Evolutionary conservation across 73 alveolate species (phyloP).

Genomic region (Blepharisma stoltei): DNA sequence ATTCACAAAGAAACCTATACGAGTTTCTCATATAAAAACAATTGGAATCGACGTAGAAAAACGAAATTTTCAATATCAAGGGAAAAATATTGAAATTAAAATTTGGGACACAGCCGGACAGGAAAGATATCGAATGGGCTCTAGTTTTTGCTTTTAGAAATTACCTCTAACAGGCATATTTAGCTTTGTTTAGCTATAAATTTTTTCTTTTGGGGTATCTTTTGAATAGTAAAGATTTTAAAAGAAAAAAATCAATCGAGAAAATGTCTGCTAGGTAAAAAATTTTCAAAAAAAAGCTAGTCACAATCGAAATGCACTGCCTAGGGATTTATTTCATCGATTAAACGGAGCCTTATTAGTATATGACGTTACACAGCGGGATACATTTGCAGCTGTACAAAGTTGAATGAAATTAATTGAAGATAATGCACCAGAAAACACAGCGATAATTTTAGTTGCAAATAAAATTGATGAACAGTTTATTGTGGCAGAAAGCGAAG

Average conservation of each 20-base stretch:
- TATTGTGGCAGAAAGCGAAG: conserved; percentile 57
- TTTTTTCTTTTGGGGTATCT: no score
- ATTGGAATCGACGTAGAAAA: conserved; percentile 22
- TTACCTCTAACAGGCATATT: no score
- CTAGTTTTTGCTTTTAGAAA: no score
- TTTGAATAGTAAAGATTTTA: no score
- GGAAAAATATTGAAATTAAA: not conserved
- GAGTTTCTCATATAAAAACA: conserved; percentile 14
- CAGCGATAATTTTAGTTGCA: conserved; percentile 57
- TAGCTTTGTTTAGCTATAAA: no score
- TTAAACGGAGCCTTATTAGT: conserved; percentile 4
- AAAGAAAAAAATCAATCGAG: no score
- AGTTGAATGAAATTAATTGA: conserved; percentile 21
- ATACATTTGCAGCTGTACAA: not conserved
- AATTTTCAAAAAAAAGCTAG: no score
- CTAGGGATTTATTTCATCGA: conserved; percentile 10
- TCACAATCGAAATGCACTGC: conserved; percentile 1
- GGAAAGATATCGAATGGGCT: conserved; percentile 20
- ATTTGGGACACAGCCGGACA: conserved; percentile 29
- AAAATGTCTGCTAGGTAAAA: no score
- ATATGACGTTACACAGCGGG: conserved; percentile 1
- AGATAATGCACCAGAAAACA: conserved; percentile 18
- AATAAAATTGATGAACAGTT: conserved; percentile 74
- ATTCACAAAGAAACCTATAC: not conserved
- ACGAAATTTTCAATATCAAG: not conserved